Conservation (phyloP, 2,329 filamentous ascomycete species). For the Aspergillus spinulosporus region DNA sequence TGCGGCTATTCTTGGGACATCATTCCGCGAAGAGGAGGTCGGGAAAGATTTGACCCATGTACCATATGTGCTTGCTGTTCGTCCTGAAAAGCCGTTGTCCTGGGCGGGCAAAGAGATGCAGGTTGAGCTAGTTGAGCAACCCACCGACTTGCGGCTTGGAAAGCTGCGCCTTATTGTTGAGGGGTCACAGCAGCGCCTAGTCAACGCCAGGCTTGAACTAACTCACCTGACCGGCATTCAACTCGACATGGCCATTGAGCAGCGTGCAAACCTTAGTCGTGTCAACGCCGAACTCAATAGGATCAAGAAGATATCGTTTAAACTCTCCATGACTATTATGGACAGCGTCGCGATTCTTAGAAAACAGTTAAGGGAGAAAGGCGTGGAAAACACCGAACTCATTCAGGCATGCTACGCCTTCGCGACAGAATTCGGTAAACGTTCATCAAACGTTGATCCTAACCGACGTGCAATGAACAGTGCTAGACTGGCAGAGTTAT, state of each 20-base stretch:
- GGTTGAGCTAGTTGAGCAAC: slow-evolving; percentile 71
- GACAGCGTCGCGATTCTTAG: slow-evolving; percentile 94
- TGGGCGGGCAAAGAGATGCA: slow-evolving; percentile 80
- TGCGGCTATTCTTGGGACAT: slow-evolving; percentile 78
- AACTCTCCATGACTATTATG: slow-evolving; percentile 97
- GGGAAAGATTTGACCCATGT: slow-evolving; percentile 70
- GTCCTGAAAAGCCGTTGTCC: slow-evolving; percentile 72
- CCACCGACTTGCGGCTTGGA: slow-evolving; percentile 80
- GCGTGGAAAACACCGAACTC: slow-evolving; percentile 86
- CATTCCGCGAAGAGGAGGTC: slow-evolving; percentile 67
- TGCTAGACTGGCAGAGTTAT: slow-evolving; percentile 86
- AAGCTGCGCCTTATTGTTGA: slow-evolving; percentile 86
- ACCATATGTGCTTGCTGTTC: slow-evolving; percentile 81
- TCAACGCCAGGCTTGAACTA: slow-evolving; percentile 74
- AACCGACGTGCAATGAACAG: slow-evolving; percentile 97
- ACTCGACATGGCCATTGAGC: slow-evolving; percentile 85
- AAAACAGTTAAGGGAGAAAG: slow-evolving; percentile 68
- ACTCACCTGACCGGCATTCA: slow-evolving; percentile 77
- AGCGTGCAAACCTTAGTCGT: slow-evolving; percentile 87
- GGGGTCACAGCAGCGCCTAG: slow-evolving; percentile 75
- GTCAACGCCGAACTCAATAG: slow-evolving; percentile 90
- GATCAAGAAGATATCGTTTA: slow-evolving; percentile 93
- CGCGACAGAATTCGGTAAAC: slow-evolving; percentile 96
- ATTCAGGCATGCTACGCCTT: slow-evolving; percentile 98
- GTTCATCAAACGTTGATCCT: slow-evolving; percentile 90